Evolutionary conservation across 176 grass and related monocot species (phyloP), one percentile per base, ranked within the genome.

Genomic region (Hyparrhenia diplandra): DNA sequence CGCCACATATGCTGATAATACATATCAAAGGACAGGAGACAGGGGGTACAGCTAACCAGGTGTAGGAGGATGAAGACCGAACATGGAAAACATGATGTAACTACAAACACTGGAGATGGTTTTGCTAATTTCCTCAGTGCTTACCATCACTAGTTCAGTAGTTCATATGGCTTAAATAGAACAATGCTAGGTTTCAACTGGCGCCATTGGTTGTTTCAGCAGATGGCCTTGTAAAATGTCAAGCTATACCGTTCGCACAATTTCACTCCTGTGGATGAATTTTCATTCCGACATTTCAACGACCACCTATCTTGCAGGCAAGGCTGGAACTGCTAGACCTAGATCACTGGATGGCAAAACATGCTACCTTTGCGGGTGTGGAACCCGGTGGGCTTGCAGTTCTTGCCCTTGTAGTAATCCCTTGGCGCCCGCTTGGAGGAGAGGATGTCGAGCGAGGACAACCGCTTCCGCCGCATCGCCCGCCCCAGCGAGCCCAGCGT

Each of bases 351-450:
- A 79, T 18, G 42, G 62, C 24, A 16, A 16, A 25, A 17, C 25
- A 21, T n/a, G 55, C 39, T 62, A 97, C 95, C 95, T 98, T 98
- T 98, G 52, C 95, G 95, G 69, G 95, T 98, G 60, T 98, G 95
- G 69, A 98, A 98, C 27, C 92, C 92, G 41, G 92, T 98, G 34
- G 92, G 90, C 89, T 95, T 98, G 92, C 95, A 98, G 64, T 98
- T 98, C 84, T 98, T 98, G 35, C 95, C 95, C 86, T 98, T 95
- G 88, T 98, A 95, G 84, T 98, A 98, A n/a, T 93, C 88, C 75
- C 95, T 29, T 10, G 95, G 92, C 35, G 77, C 92, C 88, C 90
- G 60, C 86, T 98, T 98, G 29, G 95, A 93, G 80, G 95, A 89
- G 41, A 98, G 85, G 88, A 98, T 98, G 76, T 52, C 90, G 28